Conservation (phyloP, 768 basidiomycete genomes). For the Mycena pura region DNA sequence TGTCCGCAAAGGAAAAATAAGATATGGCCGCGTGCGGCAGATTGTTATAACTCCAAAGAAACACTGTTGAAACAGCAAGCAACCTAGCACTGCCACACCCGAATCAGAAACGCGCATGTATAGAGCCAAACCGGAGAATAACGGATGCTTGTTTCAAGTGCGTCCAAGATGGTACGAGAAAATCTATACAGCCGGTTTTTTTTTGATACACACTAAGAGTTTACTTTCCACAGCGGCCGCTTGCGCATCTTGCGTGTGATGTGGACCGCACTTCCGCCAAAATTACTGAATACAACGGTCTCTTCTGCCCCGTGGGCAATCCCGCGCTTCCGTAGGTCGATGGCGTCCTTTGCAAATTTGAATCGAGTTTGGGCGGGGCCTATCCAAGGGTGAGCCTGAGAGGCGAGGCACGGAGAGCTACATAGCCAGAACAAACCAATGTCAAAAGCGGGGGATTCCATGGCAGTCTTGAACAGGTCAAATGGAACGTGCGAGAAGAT, state of each 20-base stretch:
- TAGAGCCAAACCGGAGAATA: too few relatives aligned
- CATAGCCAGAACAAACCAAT: slow-evolving; percentile 60
- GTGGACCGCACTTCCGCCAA: slow-evolving; percentile 79
- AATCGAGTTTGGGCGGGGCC: slow-evolving; percentile 88
- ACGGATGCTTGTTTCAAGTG: too few relatives aligned
- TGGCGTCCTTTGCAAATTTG: slow-evolving; percentile 90
- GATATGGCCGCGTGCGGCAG: too few relatives aligned
- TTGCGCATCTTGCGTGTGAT: slow-evolving; percentile 88
- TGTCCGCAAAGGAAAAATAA: too few relatives aligned
- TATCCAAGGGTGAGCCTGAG: slow-evolving; percentile 39
- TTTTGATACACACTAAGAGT: slow-evolving; percentile 58
- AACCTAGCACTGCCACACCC: too few relatives aligned
- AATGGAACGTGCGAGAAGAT: slow-evolving; percentile 85
- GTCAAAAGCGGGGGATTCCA: slow-evolving; percentile 80
- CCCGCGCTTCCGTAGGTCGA: slow-evolving; percentile 83
- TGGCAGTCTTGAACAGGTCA: slow-evolving; percentile 83
- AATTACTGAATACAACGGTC: slow-evolving; percentile 82
- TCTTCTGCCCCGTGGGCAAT: slow-evolving; percentile 80
- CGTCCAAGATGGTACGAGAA: too few relatives aligned
- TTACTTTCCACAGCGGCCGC: slow-evolving; percentile 83
- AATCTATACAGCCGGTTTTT: too few relatives aligned
- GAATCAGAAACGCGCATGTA: too few relatives aligned
- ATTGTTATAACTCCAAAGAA: too few relatives aligned
- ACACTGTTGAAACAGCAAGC: too few relatives aligned
- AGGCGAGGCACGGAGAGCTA: slow-evolving; percentile 17